These are phyloP conservation scores for Chaetomium olivaceum DNA, from an alignment of 2,329 filamentous ascomycete species.

Conservation along the genomic window DNA sequence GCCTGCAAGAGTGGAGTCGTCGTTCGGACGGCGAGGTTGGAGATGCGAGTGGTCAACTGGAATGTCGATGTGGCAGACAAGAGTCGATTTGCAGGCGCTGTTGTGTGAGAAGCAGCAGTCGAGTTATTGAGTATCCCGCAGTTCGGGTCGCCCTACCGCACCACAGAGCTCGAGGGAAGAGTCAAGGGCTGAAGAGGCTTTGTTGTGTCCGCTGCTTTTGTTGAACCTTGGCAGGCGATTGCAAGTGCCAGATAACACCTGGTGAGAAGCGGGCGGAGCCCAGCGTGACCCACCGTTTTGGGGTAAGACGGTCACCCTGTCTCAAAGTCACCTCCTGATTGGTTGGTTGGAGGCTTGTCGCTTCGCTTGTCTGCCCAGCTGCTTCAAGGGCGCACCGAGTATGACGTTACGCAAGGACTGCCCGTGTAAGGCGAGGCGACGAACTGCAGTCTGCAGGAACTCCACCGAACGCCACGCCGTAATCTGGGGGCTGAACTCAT, in stretches of 20 bases:
- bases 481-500: background rate
- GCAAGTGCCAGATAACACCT: background rate
- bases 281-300: slow-evolving; percentile 12
- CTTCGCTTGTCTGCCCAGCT: slow-evolving; percentile 1
- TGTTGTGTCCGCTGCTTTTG: slow-evolving; percentile 24
- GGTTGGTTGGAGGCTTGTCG: background rate
- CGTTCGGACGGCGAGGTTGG: slow-evolving; percentile 11
- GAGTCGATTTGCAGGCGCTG: slow-evolving; percentile 14
- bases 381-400: background rate
- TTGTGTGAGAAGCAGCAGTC: background rate
- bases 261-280: background rate
- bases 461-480: background rate
- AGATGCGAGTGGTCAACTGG: slow-evolving; percentile 10
- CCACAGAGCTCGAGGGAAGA: slow-evolving; percentile 8
- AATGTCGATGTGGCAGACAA: slow-evolving; percentile 9
- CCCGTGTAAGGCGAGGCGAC: background rate
- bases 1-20: slow-evolving; percentile 24
- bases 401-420: slow-evolving; percentile 10
- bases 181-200: slow-evolving; percentile 20
- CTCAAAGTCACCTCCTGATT: background rate
- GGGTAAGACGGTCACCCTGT: slow-evolving; percentile 11
- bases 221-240: slow-evolving; percentile 7
- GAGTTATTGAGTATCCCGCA: background rate
- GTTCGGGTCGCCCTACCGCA: background rate
- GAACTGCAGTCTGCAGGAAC: no score